Conservation (phyloP, 306 rosid genomes). For the Vachellia collinsii region DNA sequence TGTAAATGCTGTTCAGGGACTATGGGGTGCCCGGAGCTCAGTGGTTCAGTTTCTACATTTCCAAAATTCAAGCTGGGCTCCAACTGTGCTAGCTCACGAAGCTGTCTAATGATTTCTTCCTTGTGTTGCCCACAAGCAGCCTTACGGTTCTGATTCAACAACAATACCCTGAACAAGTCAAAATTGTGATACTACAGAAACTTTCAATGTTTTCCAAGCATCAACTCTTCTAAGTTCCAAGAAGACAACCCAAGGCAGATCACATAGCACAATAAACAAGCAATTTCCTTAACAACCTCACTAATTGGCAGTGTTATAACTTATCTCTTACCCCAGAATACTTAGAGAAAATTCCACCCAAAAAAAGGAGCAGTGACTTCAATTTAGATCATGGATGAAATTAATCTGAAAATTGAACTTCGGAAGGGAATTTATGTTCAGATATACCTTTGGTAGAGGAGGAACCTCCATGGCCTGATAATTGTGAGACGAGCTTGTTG, state of each 20-base stretch:
- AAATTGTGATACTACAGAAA: conserved; percentile 35
- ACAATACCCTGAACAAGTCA: conserved; percentile 51
- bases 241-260: conserved; percentile 8
- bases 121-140: conserved; percentile 76
- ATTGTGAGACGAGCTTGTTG: conserved; percentile 54
- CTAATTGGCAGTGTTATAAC: background rate
- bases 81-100: conserved; percentile 62
- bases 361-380: background rate
- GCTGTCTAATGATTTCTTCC: conserved; percentile 82
- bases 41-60: conserved; percentile 29
- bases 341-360: background rate
- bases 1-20: conserved; percentile 46
- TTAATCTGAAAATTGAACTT: conserved; percentile 11
- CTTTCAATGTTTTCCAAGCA: conserved; percentile 29
- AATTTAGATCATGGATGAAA: background rate
- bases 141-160: conserved; percentile 78
- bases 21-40: conserved; percentile 17
- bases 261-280: background rate
- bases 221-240: background rate
- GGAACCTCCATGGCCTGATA: conserved; percentile 82
- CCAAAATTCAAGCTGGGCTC: conserved; percentile 49
- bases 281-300: background rate
- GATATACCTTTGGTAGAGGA: conserved; percentile 74
- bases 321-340: conserved; percentile 16
- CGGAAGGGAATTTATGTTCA: background rate